These are phyloP conservation scores for Lyophyllum atratum DNA, from an alignment of 768 basidiomycete species.

Conservation along the genomic window DNA sequence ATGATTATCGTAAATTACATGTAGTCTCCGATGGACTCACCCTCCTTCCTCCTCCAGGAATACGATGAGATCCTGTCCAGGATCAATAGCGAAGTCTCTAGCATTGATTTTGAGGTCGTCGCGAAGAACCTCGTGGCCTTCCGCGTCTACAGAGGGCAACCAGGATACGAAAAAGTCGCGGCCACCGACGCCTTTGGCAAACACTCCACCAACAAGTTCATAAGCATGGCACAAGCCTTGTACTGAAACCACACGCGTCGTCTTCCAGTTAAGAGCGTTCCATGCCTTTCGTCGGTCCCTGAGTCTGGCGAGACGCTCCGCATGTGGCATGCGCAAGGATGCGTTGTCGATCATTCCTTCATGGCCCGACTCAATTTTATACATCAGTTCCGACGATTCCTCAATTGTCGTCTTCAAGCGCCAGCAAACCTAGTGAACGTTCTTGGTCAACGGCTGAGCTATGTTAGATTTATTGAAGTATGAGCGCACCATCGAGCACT, in stretches of 20 bases:
- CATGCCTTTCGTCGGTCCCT: conserved; percentile 25
- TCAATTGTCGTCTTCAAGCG: conserved; percentile 21
- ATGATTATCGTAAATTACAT: too few relatives aligned
- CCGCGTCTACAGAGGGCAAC: conserved; percentile 25
- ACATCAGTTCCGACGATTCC: conserved; percentile 32
- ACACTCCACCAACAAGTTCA: conserved; percentile 61
- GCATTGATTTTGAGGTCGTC: conserved; percentile 40
- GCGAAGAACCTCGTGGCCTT: conserved; percentile 20
- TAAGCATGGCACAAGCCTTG: conserved; percentile 42
- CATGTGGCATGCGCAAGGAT: conserved; percentile 6
- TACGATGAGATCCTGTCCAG: conserved; percentile 60
- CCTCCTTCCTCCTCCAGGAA: conserved; percentile 21
- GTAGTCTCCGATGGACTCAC: conserved; percentile 10
- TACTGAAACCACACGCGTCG: conserved; percentile 6
- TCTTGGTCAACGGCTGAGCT: not conserved
- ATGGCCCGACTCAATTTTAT: conserved; percentile 37
- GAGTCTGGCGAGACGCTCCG: conserved; percentile 21
- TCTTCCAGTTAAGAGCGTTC: conserved; percentile 23
- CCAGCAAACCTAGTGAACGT: conserved; percentile 30
- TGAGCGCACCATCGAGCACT: not conserved
- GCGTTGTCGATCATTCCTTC: conserved; percentile 34
- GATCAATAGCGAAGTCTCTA: conserved; percentile 67
- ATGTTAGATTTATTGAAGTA: not conserved
- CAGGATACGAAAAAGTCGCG: conserved; percentile 20
- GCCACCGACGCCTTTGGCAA: conserved; percentile 41